phyloP scores from a whole-genome alignment of 331 rosid genomes.

The Quercus phellos region DNA sequence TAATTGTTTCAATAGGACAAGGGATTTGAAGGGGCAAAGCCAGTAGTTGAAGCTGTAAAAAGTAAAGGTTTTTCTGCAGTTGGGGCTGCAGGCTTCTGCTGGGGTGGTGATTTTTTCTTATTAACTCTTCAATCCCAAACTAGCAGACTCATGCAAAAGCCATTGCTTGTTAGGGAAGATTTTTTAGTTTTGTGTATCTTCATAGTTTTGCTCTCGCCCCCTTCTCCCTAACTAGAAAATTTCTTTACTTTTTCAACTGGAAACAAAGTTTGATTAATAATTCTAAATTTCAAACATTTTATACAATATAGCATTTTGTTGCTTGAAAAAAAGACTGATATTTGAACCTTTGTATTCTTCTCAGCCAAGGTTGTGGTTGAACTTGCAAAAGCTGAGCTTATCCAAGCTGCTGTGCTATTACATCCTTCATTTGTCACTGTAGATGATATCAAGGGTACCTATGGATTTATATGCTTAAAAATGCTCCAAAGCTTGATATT shows the following conservation, averaged over 20 bases:
- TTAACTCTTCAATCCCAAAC: not conserved
- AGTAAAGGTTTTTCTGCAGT: conserved; percentile 50
- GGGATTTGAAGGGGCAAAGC: conserved; percentile 47
- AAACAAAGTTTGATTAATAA: not conserved
- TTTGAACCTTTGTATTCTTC: conserved; percentile 1
- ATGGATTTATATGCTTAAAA: conserved; percentile 19
- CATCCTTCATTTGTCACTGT: conserved; percentile 59
- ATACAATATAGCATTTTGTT: not conserved
- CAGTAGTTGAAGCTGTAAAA: conserved; percentile 53
- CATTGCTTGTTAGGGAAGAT: too few relatives aligned
- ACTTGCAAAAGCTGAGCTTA: conserved; percentile 44
- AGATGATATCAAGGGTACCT: conserved; percentile 62
- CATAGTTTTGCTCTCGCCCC: too few relatives aligned
- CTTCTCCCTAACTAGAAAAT: too few relatives aligned
- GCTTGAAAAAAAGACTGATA: not conserved
- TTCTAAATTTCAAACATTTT: not conserved
- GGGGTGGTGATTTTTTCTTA: conserved; percentile 57
- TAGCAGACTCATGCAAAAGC: too few relatives aligned
- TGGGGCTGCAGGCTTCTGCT: conserved; percentile 67
- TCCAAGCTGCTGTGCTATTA: conserved; percentile 49
- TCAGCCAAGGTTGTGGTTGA: conserved; percentile 73
- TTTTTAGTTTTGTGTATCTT: too few relatives aligned
- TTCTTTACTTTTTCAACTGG: not conserved
- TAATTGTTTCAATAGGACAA: conserved; percentile 38
- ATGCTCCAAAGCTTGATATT: not conserved